Base-by-base conservation (phyloP, 2,329 filamentous ascomycete species). In the Coniella vitis region DNA sequence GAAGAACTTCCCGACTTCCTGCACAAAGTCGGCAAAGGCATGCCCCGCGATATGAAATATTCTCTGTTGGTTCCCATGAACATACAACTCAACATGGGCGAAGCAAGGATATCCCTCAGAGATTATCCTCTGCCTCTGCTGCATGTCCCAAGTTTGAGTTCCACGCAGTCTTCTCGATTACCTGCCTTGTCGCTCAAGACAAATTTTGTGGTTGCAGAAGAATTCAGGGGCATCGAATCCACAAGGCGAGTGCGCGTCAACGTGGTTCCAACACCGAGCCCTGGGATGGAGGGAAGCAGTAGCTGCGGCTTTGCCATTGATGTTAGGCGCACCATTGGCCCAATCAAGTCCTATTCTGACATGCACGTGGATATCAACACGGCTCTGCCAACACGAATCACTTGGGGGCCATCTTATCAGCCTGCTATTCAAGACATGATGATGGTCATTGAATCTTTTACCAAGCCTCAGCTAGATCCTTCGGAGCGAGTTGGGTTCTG, bases 341-440 rank as follows among this genome's bases (percentile, higher is more conserved):
- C 94, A 0, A 89, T 98, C 55, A 98, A 98, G 68, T 94, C 90
- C 0, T 98, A 93, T 63, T 96, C 93, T 0, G 86, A 97, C 61
- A 90, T 96, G 65, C 81, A 79, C 31, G 76, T 98, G 58, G 87
- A 95, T 55, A 90, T 98, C 65, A 95, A 97, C 65, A 96, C 91
- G 2, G 86, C 84, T 47, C 81, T 91, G 51, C 88, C 94, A 2
- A 98, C 93, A 0, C 83, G 87, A 38, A 91, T 98, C 46, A 96
- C 91, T 0, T 98, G 93, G 94, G 90, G 90, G 7, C 90, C 93
- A 39, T 95, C 90, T 2, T 98, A 97, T 61, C 94, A 98, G 61
- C 93, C 94, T 22, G 91, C 91, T 1, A 91, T 98, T 42, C 93
- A 98, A 65, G 94, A 98, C 62, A 95, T 97, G 86, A 98, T 98